Percentiles rank a stretch among this genome's conserved stretches.
Conservation (phyloP, 345 rosid genomes). For the Dovyalis caffra region DNA sequence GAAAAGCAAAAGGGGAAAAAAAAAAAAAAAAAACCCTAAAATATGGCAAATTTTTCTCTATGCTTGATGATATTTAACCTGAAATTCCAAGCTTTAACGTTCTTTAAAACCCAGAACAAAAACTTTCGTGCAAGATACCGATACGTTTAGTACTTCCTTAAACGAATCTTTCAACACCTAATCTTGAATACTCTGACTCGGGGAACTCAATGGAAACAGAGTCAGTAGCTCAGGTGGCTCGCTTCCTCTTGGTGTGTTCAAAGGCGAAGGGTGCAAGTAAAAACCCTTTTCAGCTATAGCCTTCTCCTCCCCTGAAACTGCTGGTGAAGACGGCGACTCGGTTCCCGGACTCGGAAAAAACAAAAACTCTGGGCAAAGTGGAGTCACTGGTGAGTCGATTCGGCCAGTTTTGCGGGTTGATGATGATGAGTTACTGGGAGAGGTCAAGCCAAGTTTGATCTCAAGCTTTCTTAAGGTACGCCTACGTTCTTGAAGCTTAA, state of each 20-base stretch:
- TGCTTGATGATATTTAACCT: background rate
- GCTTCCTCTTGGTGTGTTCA: constrained; percentile 24
- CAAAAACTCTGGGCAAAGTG: constrained; percentile 26
- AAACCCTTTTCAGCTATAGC: constrained; percentile 26
- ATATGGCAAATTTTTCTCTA: background rate
- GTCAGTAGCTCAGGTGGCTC: constrained; percentile 23
- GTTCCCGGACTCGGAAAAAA: constrained; percentile 32
- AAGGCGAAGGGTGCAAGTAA: constrained; percentile 24
- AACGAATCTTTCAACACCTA: constrained; percentile 8
- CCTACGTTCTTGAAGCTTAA: constrained; percentile 56
- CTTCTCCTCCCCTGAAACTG: constrained; percentile 34
- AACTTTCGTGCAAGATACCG: background rate
- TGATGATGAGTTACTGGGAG: constrained; percentile 9
- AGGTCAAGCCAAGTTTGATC: constrained; percentile 37
- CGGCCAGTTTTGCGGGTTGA: constrained; percentile 2
- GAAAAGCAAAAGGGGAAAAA: too few species aligned
- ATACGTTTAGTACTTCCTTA: background rate
- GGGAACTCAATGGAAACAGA: constrained; percentile 26
- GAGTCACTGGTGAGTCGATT: constrained; percentile 38
- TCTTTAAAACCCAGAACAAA: background rate
- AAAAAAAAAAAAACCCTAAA: background rate
- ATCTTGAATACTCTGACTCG: constrained; percentile 18
- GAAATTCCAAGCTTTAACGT: background rate
- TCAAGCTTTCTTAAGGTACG: constrained; percentile 40
- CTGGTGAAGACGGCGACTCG: constrained; percentile 36